Percentiles rank a stretch among this genome's conserved stretches.
These are phyloP conservation scores for Platanthera guangdongensis DNA, from an alignment of 106 monocot genomes.

Conservation along the genomic window DNA sequence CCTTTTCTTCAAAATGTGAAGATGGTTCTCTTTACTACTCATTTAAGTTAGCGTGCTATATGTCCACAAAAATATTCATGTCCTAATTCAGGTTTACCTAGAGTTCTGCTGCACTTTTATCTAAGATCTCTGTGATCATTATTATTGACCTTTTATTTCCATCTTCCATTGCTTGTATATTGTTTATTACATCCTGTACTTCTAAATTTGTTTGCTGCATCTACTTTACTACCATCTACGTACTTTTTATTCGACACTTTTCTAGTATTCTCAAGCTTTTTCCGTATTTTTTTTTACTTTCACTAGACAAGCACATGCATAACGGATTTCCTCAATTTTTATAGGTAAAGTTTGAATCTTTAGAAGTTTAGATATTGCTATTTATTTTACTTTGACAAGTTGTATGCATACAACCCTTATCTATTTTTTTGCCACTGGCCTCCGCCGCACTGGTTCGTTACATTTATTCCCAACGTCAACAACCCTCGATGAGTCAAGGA, in stretches of 20 bases:
- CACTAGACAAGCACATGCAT: not conserved
- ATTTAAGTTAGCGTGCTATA: not conserved
- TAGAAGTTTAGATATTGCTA: not conserved
- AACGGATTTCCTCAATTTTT: not conserved
- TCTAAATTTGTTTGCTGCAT: not conserved
- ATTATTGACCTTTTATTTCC: conserved; percentile 1
- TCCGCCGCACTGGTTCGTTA: no score
- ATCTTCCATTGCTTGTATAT: not conserved
- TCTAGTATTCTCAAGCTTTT: not conserved
- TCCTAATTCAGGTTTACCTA: not conserved
- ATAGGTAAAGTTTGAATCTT: not conserved
- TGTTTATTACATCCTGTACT: not conserved
- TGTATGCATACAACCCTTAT: not conserved
- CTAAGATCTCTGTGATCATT: not conserved
- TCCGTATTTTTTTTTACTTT: not conserved
- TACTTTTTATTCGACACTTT: not conserved
- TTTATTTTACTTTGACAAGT: not conserved
- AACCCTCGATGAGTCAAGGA: no score
- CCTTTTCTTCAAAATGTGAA: not conserved
- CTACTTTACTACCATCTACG: not conserved
- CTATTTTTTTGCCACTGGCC: no score
- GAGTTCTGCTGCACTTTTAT: not conserved
- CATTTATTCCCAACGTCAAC: no score
- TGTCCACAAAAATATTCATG: not conserved
- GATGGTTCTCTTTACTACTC: not conserved